Evolutionary conservation across 352 stramenopile genomes (phyloP).

Genomic region (Lagenidium giganteum): DNA sequence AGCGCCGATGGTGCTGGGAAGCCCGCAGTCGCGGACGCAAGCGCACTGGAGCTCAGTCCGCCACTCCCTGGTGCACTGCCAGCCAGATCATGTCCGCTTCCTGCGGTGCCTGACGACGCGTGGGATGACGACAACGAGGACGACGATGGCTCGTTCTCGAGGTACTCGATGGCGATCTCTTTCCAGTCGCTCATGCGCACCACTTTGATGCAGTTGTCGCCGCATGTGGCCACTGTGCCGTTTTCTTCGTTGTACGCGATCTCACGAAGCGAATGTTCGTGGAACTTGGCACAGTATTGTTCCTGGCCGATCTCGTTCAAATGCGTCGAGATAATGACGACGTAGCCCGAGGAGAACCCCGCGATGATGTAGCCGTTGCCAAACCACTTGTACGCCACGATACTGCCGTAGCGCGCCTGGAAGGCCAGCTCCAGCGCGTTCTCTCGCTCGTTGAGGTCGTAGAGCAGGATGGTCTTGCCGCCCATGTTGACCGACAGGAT

Average conservation of each 20-base stretch:
- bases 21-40: too few species aligned
- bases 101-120: neutral
- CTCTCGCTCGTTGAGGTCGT: slow-evolving; percentile 83
- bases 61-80: slow-evolving; percentile 18
- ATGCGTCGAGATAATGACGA: slow-evolving; percentile 89
- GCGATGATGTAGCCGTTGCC: slow-evolving; percentile 87
- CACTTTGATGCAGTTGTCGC: slow-evolving; percentile 88
- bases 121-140: slow-evolving; percentile 13
- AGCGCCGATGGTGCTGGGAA: too few species aligned
- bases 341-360: slow-evolving; percentile 87
- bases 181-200: slow-evolving; percentile 90
- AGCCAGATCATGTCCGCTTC: neutral
- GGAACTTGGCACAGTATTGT: slow-evolving; percentile 83
- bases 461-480: slow-evolving; percentile 86
- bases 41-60: slow-evolving; percentile 11
- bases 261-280: slow-evolving; percentile 67
- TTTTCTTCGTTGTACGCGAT: slow-evolving; percentile 83
- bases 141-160: slow-evolving; percentile 39
- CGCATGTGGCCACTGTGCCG: slow-evolving; percentile 80
- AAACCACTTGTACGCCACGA: slow-evolving; percentile 89
- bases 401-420: slow-evolving; percentile 82
- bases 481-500: slow-evolving; percentile 89
- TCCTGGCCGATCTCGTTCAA: slow-evolving; percentile 86
- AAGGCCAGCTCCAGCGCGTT: slow-evolving; percentile 91
- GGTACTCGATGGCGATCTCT: slow-evolving; percentile 73